A percentile compares a stretch with the other conserved stretches of the same genome.
Conservation (phyloP, 768 basidiomycete species). For the Candolleomyces efflorescens region DNA sequence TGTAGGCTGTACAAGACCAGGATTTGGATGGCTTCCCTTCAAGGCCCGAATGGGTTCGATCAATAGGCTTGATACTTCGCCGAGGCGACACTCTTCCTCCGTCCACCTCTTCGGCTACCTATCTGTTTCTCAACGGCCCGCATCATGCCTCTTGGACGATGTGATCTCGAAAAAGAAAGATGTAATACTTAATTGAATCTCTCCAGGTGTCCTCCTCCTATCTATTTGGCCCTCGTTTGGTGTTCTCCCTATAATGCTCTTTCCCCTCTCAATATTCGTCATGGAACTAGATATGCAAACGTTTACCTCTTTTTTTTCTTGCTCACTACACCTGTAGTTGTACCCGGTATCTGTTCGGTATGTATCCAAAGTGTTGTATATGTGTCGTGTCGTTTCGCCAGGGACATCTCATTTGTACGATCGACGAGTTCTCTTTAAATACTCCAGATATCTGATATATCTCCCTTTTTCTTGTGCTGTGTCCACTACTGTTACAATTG, state of each 20-base stretch:
- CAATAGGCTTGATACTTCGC: slow-evolving; percentile 21
- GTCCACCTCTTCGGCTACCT: not conserved
- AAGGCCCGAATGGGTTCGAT: slow-evolving; percentile 42
- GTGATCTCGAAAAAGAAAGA: not conserved
- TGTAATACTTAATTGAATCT: not conserved
- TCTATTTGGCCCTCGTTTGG: not conserved
- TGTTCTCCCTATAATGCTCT: not conserved
- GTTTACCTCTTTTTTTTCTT: not conserved
- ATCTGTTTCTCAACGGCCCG: not conserved
- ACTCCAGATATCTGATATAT: too few species aligned
- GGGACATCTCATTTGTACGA: too few species aligned
- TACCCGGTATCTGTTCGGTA: not conserved
- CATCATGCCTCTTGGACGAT: not conserved
- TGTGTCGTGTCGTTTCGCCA: too few species aligned
- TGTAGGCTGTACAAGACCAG: slow-evolving; percentile 85
- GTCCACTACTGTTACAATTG: too few species aligned
- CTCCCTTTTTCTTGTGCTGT: too few species aligned
- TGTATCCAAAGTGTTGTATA: too few species aligned
- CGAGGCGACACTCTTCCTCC: too few species aligned
- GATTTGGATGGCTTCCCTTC: slow-evolving; percentile 92
- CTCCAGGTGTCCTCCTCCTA: not conserved
- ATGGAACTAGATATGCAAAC: slow-evolving; percentile 2
- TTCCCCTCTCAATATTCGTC: not conserved
- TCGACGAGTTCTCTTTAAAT: too few species aligned
- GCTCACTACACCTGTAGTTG: not conserved